These are phyloP conservation scores for Medicago ruthenica DNA, from an alignment of 306 rosid genomes.

Conservation along the genomic window DNA sequence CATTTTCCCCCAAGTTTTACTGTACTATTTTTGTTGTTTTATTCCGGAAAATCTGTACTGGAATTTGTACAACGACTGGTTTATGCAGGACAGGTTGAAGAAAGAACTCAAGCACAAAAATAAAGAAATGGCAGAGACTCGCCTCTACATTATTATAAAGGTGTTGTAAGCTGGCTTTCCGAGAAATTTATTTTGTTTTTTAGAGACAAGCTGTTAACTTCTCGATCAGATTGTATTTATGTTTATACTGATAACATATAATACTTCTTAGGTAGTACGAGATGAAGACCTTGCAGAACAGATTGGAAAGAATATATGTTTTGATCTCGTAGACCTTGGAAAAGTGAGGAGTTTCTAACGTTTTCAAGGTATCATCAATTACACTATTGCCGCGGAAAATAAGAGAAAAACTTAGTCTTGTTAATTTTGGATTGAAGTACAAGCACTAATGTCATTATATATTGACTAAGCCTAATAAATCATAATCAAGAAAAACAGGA, in stretches of 20 bases:
- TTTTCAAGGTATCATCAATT: neutral
- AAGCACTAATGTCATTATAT: no score
- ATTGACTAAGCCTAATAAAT: no score
- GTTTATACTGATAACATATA: neutral
- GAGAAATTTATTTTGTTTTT: neutral
- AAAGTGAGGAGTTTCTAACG: neutral
- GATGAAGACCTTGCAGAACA: conserved; percentile 9
- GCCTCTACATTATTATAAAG: neutral
- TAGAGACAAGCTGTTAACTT: neutral
- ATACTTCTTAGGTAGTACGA: neutral
- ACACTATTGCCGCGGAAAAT: no score
- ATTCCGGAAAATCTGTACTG: neutral
- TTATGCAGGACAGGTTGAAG: neutral
- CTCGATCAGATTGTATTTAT: neutral
- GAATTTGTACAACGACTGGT: neutral
- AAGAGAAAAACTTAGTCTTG: no score
- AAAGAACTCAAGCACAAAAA: neutral
- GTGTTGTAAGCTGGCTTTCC: neutral
- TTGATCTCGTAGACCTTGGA: neutral
- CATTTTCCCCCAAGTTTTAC: neutral
- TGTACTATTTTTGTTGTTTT: neutral
- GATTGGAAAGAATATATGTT: neutral
- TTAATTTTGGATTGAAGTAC: no score
- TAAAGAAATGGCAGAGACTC: neutral
- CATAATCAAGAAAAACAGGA: no score